phyloP scores from a whole-genome alignment of 768 basidiomycete species.

The Xerocomus brunneocitrinus region DNA sequence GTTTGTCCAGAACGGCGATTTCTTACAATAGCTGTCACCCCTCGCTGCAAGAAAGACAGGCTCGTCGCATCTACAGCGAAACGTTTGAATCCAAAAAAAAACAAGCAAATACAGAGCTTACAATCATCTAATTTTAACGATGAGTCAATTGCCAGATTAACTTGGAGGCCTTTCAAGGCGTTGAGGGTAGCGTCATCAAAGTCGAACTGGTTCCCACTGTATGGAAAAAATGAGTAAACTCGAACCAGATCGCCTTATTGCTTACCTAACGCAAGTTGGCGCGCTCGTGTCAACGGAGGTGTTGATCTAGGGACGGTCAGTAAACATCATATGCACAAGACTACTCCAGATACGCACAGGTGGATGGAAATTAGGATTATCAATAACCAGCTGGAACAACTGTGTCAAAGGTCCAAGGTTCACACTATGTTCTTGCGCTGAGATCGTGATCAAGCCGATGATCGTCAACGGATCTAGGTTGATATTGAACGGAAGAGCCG shows the following conservation, averaged over 20 bases:
- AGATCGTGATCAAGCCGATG: slow-evolving; percentile 48
- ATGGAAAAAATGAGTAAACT: slow-evolving; percentile 6
- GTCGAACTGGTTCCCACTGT: slow-evolving; percentile 64
- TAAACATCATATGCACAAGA: neutral
- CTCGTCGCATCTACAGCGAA: slow-evolving; percentile 45
- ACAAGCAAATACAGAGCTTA: slow-evolving; percentile 26
- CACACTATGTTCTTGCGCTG: slow-evolving; percentile 51
- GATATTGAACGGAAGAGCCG: slow-evolving; percentile 53
- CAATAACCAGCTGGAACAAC: slow-evolving; percentile 50
- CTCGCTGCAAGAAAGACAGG: slow-evolving; percentile 53
- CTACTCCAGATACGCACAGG: slow-evolving; percentile 34
- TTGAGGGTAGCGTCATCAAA: slow-evolving; percentile 55
- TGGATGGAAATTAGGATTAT: slow-evolving; percentile 47
- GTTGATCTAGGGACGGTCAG: slow-evolving; percentile 38
- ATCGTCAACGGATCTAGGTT: slow-evolving; percentile 61
- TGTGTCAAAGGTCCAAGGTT: slow-evolving; percentile 55
- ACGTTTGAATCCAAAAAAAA: slow-evolving; percentile 1
- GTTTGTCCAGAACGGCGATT: neutral
- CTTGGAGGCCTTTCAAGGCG: slow-evolving; percentile 54
- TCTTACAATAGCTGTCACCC: slow-evolving; percentile 51
- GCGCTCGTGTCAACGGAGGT: slow-evolving; percentile 48
- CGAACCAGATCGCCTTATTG: neutral
- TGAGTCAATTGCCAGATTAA: slow-evolving; percentile 53
- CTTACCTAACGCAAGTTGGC: slow-evolving; percentile 57
- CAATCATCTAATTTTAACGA: slow-evolving; percentile 63